A percentile compares a stretch with the other conserved stretches of the same genome.
Evolutionary conservation across 768 basidiomycete species (phyloP).

Genomic region (Sarcodon sp.): DNA sequence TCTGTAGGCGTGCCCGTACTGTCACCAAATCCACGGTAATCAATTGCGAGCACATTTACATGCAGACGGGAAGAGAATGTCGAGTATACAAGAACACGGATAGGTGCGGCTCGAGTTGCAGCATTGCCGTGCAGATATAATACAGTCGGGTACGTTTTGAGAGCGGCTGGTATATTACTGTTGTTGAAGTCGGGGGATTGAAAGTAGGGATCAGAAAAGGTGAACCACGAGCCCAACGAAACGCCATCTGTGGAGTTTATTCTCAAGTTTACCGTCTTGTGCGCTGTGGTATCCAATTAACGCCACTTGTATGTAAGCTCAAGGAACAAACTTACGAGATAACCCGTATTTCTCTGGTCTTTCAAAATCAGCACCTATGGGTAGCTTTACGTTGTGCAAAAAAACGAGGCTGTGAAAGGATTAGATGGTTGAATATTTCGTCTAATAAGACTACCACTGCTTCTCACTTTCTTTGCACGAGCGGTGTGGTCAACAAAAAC

Average conservation of each 20-base stretch:
- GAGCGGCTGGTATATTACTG: constrained; percentile 35
- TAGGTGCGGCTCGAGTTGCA: constrained; percentile 56
- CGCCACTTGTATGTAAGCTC: background rate
- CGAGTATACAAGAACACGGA: constrained; percentile 58
- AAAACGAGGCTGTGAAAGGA: constrained; percentile 33
- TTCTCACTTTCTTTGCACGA: too few relatives aligned
- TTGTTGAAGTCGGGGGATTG: constrained; percentile 24
- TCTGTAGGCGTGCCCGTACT: constrained; percentile 73
- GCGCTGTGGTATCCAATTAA: constrained; percentile 30
- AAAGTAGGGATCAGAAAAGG: constrained; percentile 57
- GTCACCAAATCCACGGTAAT: constrained; percentile 90
- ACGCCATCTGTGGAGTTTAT: constrained; percentile 68
- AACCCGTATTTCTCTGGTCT: constrained; percentile 70
- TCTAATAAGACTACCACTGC: too few relatives aligned
- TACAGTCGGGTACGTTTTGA: constrained; percentile 55
- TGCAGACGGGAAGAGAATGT: constrained; percentile 51
- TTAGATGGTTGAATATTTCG: too few relatives aligned
- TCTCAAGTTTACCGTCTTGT: constrained; percentile 63
- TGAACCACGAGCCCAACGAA: constrained; percentile 77
- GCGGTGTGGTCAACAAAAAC: too few relatives aligned
- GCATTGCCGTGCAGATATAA: constrained; percentile 92
- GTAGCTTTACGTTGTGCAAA: constrained; percentile 52
- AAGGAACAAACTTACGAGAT: constrained; percentile 41
- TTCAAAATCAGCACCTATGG: constrained; percentile 49
- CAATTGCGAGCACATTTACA: constrained; percentile 73